A percentile compares a stretch with the other conserved stretches of the same genome.
These are phyloP conservation scores for Termitomyces heimii DNA, from an alignment of 768 basidiomycete genomes.

Conservation along the genomic window DNA sequence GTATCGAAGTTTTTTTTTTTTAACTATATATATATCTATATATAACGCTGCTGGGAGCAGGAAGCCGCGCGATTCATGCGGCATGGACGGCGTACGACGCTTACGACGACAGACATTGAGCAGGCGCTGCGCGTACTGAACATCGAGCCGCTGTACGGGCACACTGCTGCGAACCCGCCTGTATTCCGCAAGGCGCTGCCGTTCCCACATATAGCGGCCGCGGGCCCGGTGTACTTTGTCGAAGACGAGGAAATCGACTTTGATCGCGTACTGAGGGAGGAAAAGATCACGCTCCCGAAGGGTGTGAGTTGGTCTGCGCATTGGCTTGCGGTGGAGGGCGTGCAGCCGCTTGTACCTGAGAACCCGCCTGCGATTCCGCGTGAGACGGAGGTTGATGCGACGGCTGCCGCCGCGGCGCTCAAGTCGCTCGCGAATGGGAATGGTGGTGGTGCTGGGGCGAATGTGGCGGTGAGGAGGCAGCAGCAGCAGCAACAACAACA, in stretches of 20 bases:
- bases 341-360: conserved; percentile 46
- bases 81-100: conserved; percentile 84
- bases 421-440: conserved; percentile 21
- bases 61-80: conserved; percentile 98
- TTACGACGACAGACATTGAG: conserved; percentile 89
- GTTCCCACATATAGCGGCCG: conserved; percentile 41
- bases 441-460: conserved; percentile 9
- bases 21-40: too few species aligned
- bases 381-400: conserved; percentile 23
- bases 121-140: conserved; percentile 91
- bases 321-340: conserved; percentile 97
- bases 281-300: conserved; percentile 76
- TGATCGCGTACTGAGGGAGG: conserved; percentile 81
- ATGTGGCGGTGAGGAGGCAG: conserved; percentile 26
- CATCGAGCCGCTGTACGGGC: conserved; percentile 93
- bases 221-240: conserved; percentile 83
- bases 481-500: conserved; percentile 45
- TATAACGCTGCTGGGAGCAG: too few species aligned
- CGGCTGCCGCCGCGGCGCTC: not conserved
- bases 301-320: conserved; percentile 89
- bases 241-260: conserved; percentile 99
- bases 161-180: conserved; percentile 58
- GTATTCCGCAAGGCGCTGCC: conserved; percentile 57
- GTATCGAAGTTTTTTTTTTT: too few species aligned
- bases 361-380: conserved; percentile 17